phyloP scores from a whole-genome alignment of 345 rosid genomes.

The Euphorbia lathyris region DNA sequence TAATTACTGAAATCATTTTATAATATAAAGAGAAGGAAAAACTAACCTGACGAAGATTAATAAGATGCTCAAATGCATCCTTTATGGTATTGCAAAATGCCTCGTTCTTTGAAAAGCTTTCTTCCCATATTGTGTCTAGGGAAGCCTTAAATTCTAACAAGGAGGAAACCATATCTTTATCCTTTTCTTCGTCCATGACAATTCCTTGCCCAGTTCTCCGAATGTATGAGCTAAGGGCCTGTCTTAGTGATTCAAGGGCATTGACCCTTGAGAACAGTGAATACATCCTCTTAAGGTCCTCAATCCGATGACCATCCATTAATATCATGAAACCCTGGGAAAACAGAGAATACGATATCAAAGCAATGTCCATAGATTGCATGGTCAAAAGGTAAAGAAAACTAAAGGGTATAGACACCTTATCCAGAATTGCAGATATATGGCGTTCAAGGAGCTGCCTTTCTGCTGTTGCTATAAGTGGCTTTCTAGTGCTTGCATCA shows the following conservation, averaged over 20 bases:
- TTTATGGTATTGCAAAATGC: slow-evolving; percentile 84
- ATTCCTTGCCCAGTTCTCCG: slow-evolving; percentile 80
- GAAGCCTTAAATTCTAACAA: slow-evolving; percentile 88
- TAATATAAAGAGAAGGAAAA: slow-evolving; percentile 2
- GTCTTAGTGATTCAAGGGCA: slow-evolving; percentile 81
- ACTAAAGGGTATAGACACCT: slow-evolving; percentile 41
- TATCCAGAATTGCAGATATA: slow-evolving; percentile 80
- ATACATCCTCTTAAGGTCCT: slow-evolving; percentile 87
- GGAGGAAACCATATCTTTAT: slow-evolving; percentile 89
- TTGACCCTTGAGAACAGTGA: slow-evolving; percentile 74
- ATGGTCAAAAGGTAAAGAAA: slow-evolving; percentile 6
- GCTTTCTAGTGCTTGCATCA: slow-evolving; percentile 80
- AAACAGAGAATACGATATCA: slow-evolving; percentile 15
- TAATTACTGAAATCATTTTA: neutral
- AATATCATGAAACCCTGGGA: slow-evolving; percentile 80
- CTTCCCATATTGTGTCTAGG: slow-evolving; percentile 88
- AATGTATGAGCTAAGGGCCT: slow-evolving; percentile 70
- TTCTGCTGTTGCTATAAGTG: slow-evolving; percentile 78
- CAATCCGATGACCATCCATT: slow-evolving; percentile 91
- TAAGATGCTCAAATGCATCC: slow-evolving; percentile 92
- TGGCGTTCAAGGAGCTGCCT: slow-evolving; percentile 89
- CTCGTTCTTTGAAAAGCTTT: slow-evolving; percentile 87
- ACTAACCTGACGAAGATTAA: slow-evolving; percentile 93
- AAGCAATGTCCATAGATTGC: slow-evolving; percentile 3
- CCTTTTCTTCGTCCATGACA: slow-evolving; percentile 97